These are phyloP conservation scores for Leccinum boreale DNA, from an alignment of 768 basidiomycete genomes.

Conservation along the genomic window DNA sequence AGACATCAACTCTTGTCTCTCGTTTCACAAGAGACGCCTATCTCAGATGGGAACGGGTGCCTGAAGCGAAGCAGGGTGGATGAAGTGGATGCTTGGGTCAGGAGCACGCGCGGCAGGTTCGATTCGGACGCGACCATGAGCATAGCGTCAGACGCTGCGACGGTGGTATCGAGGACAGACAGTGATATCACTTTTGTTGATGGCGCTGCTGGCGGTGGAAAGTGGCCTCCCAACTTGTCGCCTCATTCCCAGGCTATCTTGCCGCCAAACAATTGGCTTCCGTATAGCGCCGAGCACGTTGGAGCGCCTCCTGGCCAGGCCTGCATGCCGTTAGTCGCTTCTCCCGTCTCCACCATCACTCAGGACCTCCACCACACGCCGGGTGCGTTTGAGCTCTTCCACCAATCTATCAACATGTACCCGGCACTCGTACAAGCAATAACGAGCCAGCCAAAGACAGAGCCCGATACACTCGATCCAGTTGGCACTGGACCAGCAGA, in stretches of 20 bases:
- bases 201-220: not conserved
- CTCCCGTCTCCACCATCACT: slow-evolving; percentile 2
- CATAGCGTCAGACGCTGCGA: slow-evolving; percentile 8
- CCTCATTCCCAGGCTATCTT: not conserved
- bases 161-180: slow-evolving; percentile 17
- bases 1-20: slow-evolving; percentile 19
- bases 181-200: slow-evolving; percentile 27
- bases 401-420: slow-evolving; percentile 4
- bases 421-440: not conserved
- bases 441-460: not conserved
- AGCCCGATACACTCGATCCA: not conserved
- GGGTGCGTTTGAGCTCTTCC: slow-evolving; percentile 1
- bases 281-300: not conserved
- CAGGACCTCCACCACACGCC: not conserved
- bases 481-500: slow-evolving; percentile 2
- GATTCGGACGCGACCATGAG: slow-evolving; percentile 8
- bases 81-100: slow-evolving; percentile 11
- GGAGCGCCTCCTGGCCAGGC: not conserved
- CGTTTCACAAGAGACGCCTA: not conserved
- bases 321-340: not conserved
- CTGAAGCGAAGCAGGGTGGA: slow-evolving; percentile 13
- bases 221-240: not conserved
- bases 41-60: not conserved
- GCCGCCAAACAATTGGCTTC: not conserved
- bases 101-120: slow-evolving; percentile 16